Percentiles rank a stretch among this genome's conserved stretches.
These are phyloP conservation scores for Solanum virginianum DNA, from an alignment of 257 asterid species.

Conservation along the genomic window DNA sequence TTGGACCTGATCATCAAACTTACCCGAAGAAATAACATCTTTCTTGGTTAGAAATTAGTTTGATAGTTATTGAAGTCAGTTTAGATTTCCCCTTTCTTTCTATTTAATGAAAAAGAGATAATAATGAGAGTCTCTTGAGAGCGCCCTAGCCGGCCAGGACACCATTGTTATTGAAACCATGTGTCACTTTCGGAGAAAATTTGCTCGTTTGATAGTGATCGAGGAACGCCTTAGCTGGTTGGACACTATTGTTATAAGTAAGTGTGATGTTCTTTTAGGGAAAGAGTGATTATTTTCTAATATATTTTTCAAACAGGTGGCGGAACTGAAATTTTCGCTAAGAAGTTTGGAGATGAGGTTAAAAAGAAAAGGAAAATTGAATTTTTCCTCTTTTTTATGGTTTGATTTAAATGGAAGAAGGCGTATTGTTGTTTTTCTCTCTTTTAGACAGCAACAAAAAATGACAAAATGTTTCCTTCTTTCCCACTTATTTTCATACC, in stretches of 20 bases:
- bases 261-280: not conserved
- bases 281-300: not conserved
- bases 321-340: not conserved
- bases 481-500: not conserved
- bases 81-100: not conserved
- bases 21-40: constrained; percentile 51
- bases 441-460: not conserved
- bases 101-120: not conserved
- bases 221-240: not conserved
- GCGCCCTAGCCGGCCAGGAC: not conserved
- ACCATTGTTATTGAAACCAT: not conserved
- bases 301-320: not conserved
- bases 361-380: not conserved
- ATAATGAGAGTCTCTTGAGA: not conserved
- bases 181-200: not conserved
- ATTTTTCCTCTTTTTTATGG: not conserved
- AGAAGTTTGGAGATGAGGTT: not conserved
- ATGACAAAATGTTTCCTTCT: not conserved
- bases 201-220: not conserved
- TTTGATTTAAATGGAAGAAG: not conserved
- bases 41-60: not conserved
- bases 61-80: not conserved
- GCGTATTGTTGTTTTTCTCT: not conserved
- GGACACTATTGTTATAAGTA: not conserved
- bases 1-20: constrained; percentile 69